Percentiles rank a stretch among this genome's conserved stretches.
Conservation (phyloP, 1,284 basidiomycete species). For the Ustilago loliicola region DNA sequence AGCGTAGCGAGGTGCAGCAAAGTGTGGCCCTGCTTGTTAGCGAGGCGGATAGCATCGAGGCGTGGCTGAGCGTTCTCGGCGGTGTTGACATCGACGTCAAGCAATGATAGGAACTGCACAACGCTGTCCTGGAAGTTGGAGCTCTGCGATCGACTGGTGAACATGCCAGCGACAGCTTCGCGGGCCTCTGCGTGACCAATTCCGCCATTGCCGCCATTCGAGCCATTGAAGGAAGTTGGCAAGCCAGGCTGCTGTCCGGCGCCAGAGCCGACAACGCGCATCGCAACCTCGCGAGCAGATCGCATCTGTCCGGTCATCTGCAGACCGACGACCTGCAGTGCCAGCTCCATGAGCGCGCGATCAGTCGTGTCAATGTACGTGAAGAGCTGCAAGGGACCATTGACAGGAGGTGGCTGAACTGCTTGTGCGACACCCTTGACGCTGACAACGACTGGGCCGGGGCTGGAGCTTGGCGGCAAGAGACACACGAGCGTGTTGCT, state of each 20-base stretch:
- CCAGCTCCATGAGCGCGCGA: constrained; percentile 91
- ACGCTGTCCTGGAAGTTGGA: constrained; percentile 80
- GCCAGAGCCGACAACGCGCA: constrained; percentile 71
- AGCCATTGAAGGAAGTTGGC: constrained; percentile 19
- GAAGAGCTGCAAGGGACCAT: constrained; percentile 73
- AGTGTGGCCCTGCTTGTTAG: constrained; percentile 69
- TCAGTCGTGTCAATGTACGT: constrained; percentile 93
- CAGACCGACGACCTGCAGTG: constrained; percentile 90
- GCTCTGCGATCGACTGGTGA: constrained; percentile 70
- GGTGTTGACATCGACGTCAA: constrained; percentile 72
- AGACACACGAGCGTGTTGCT: constrained; percentile 93
- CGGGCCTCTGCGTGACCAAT: constrained; percentile 38
- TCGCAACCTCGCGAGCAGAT: constrained; percentile 88
- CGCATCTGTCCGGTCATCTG: constrained; percentile 97
- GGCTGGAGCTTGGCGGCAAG: constrained; percentile 83
- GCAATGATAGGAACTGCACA: constrained; percentile 81
- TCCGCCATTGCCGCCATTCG: constrained; percentile 19
- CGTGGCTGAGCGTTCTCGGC: constrained; percentile 33
- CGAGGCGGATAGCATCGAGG: constrained; percentile 71
- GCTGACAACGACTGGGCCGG: constrained; percentile 91
- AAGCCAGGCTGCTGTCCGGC: constrained; percentile 48
- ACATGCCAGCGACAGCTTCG: constrained; percentile 50
- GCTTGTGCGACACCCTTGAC: constrained; percentile 72
- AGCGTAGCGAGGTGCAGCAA: constrained; percentile 88
- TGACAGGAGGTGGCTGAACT: constrained; percentile 67